A percentile compares a stretch with the other conserved stretches of the same genome.
phyloP scores from a whole-genome alignment of 2,329 filamentous ascomycete genomes.

The Talaromyces sp. region DNA sequence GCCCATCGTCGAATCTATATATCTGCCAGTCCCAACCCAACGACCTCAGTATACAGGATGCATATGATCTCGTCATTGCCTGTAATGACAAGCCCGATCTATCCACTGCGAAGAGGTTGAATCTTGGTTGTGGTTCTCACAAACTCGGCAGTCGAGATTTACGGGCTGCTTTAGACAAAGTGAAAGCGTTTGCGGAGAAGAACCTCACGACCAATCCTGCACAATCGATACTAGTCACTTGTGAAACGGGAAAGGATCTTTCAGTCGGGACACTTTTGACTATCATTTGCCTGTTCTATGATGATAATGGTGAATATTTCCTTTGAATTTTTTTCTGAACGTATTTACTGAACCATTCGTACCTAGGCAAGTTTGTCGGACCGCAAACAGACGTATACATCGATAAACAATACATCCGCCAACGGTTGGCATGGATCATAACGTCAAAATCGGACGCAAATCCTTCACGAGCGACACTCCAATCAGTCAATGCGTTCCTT shows the following conservation, averaged over 20 bases:
- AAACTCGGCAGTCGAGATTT: conserved; percentile 82
- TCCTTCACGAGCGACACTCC: conserved; percentile 77
- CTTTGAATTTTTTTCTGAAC: background rate
- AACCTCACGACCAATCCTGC: conserved; percentile 30
- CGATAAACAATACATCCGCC: conserved; percentile 74
- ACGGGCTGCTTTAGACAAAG: conserved; percentile 64
- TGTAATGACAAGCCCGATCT: conserved; percentile 32
- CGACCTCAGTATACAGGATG: conserved; percentile 23
- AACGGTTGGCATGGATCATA: conserved; percentile 77
- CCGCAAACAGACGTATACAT: conserved; percentile 40
- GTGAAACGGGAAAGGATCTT: conserved; percentile 74
- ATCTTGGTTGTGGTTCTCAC: conserved; percentile 64
- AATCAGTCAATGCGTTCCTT: conserved; percentile 87
- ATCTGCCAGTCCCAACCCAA: conserved; percentile 31
- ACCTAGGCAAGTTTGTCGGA: conserved; percentile 31
- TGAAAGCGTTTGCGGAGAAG: conserved; percentile 55
- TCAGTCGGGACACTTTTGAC: conserved; percentile 75
- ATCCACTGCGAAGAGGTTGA: conserved; percentile 42
- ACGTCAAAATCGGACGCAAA: conserved; percentile 74
- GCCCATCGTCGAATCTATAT: conserved; percentile 39
- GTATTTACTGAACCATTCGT: conserved; percentile 18
- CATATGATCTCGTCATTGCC: conserved; percentile 45
- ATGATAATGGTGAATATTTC: conserved; percentile 55
- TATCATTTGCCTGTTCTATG: conserved; percentile 69
- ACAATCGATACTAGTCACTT: conserved; percentile 58